Percentiles rank a stretch among this genome's conserved stretches.
Conservation (phyloP, 2,329 filamentous ascomycete species). For the Aspergillus transmontanensis region DNA sequence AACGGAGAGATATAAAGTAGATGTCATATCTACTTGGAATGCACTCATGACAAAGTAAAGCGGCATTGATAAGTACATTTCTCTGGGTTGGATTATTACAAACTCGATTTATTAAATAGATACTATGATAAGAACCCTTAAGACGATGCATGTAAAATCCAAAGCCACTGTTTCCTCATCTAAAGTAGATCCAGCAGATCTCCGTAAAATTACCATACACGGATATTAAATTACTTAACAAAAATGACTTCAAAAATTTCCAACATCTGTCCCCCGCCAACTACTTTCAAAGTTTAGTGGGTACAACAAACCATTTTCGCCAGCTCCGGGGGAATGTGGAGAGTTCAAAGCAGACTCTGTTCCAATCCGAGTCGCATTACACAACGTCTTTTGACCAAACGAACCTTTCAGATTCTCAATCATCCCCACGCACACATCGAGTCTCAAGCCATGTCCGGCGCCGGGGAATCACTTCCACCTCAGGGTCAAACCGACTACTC, state of each 20-base stretch:
- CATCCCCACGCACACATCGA: slow-evolving; percentile 16
- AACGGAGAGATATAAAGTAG: neutral
- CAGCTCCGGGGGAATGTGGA: slow-evolving; percentile 35
- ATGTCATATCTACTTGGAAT: neutral
- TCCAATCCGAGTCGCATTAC: slow-evolving; percentile 17
- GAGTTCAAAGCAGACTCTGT: slow-evolving; percentile 20
- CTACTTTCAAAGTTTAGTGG: neutral
- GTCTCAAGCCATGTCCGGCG: slow-evolving; percentile 27
- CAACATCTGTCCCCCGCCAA: neutral
- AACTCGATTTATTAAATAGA: neutral
- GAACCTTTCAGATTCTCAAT: slow-evolving; percentile 13
- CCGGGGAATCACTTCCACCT: slow-evolving; percentile 12
- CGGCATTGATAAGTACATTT: neutral
- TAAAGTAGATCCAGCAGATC: neutral
- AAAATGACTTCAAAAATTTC: slow-evolving; percentile 8
- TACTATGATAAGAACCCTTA: neutral
- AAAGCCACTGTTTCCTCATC: neutral
- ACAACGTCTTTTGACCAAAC: slow-evolving; percentile 12
- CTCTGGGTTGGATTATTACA: neutral
- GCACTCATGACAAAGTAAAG: neutral
- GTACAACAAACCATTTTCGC: slow-evolving; percentile 3
- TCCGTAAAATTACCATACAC: slow-evolving; percentile 14
- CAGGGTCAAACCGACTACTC: slow-evolving; percentile 54
- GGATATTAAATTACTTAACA: slow-evolving; percentile 8
- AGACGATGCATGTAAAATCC: neutral